phyloP scores from a whole-genome alignment of 306 rosid genomes.

The Cicer bijugum region DNA sequence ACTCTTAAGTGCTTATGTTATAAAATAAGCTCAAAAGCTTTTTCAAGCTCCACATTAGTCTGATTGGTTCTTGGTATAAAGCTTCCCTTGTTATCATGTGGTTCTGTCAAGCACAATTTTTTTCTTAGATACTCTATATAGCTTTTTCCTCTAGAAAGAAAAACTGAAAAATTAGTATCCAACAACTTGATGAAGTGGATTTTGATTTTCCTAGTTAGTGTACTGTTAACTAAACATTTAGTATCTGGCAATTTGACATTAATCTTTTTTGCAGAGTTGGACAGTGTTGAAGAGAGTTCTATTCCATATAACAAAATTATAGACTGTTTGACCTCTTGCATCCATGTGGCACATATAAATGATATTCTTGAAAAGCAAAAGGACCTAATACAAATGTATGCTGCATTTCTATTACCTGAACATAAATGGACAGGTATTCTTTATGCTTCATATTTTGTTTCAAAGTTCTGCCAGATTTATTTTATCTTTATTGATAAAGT shows the following conservation, averaged over 20 bases:
- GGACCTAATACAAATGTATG: conserved; percentile 60
- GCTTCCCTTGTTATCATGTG: conserved; percentile 3
- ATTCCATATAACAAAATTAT: conserved; percentile 77
- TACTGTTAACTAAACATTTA: neutral
- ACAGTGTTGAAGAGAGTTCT: conserved; percentile 54
- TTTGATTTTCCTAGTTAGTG: conserved; percentile 4
- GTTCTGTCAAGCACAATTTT: neutral
- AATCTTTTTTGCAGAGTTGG: conserved; percentile 57
- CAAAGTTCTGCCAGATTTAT: conserved; percentile 18
- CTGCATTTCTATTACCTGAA: conserved; percentile 61
- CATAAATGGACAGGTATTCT: conserved; percentile 87
- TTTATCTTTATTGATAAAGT: conserved; percentile 24
- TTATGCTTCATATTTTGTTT: conserved; percentile 37
- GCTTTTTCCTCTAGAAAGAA: neutral
- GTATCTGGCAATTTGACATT: conserved; percentile 13
- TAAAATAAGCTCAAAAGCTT: neutral
- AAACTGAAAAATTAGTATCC: conserved; percentile 5
- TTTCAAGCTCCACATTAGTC: neutral
- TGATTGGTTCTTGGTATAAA: neutral
- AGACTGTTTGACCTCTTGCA: conserved; percentile 82
- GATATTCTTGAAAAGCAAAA: conserved; percentile 75
- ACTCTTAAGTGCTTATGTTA: neutral
- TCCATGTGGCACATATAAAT: conserved; percentile 69
- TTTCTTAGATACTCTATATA: neutral
- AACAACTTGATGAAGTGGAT: conserved; percentile 1